These are phyloP conservation scores for Moricandia moricandioides DNA, from an alignment of 345 rosid genomes.

Conservation along the genomic window DNA sequence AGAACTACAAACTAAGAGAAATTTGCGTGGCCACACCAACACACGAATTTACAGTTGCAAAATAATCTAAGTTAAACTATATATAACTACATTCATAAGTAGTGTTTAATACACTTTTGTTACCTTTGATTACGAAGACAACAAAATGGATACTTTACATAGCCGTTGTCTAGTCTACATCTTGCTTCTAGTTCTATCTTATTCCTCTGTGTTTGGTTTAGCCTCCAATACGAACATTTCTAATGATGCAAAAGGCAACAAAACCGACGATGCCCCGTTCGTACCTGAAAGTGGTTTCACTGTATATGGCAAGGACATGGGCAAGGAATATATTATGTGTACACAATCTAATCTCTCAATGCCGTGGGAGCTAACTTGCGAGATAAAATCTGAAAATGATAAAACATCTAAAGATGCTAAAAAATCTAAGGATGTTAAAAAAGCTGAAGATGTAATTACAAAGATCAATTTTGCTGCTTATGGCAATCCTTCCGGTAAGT, in stretches of 20 bases:
- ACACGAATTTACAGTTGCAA: background rate
- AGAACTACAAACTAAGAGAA: background rate
- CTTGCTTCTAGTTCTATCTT: slow-evolving; percentile 9
- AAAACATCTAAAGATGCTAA: background rate
- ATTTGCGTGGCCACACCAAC: background rate
- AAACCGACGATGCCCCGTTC: background rate
- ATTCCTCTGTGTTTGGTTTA: background rate
- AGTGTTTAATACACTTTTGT: background rate
- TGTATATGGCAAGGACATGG: background rate
- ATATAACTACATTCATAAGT: background rate
- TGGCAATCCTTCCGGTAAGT: slow-evolving; percentile 22
- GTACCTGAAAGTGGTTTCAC: background rate
- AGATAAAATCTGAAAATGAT: background rate
- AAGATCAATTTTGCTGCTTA: slow-evolving; percentile 19
- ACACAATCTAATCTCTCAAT: background rate
- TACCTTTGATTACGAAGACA: background rate
- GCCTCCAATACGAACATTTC: background rate
- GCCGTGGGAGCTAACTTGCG: background rate
- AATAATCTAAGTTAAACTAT: background rate
- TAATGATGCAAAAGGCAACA: background rate
- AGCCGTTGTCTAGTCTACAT: background rate
- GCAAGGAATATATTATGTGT: background rate
- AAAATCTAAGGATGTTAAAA: background rate
- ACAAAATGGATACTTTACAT: slow-evolving; percentile 7
- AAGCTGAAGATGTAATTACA: background rate